These are phyloP conservation scores for Backusella circina DNA, from an alignment of 192 early-diverging fungal genomes.

Conservation along the genomic window DNA sequence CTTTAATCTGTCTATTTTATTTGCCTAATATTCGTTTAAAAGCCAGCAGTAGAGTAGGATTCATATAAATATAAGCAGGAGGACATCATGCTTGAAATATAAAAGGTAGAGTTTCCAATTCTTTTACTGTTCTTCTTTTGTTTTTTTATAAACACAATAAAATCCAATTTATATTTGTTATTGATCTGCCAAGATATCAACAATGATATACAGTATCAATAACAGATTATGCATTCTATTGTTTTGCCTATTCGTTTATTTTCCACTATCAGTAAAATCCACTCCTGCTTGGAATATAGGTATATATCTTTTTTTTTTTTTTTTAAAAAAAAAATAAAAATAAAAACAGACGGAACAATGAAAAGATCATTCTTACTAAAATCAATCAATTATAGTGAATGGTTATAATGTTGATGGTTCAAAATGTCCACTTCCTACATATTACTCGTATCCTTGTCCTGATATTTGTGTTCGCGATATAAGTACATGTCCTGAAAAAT, in stretches of 20 bases:
- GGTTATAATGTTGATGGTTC: slow-evolving; percentile 38
- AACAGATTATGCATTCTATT: background rate
- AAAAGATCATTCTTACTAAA: too few species aligned
- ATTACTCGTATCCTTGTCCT: slow-evolving; percentile 40
- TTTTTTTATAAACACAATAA: background rate
- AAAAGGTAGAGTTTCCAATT: background rate
- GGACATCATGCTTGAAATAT: background rate
- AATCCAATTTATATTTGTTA: background rate
- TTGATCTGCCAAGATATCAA: background rate
- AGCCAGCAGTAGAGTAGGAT: background rate
- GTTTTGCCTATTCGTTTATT: background rate
- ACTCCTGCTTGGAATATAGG: slow-evolving; percentile 21
- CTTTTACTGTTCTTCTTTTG: background rate
- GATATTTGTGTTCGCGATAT: slow-evolving; percentile 46
- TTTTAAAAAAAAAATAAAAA: background rate
- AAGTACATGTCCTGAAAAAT: slow-evolving; percentile 31
- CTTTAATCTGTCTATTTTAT: background rate
- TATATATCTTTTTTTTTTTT: background rate
- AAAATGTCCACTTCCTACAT: slow-evolving; percentile 40
- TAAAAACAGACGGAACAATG: background rate
- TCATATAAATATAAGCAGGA: background rate
- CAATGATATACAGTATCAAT: slow-evolving; percentile 8
- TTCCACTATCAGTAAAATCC: background rate
- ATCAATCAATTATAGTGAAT: slow-evolving; percentile 38
- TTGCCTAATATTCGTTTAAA: background rate